Conservation (phyloP, 2,329 filamentous ascomycete species). For the Cryphonectria carpinicola region DNA sequence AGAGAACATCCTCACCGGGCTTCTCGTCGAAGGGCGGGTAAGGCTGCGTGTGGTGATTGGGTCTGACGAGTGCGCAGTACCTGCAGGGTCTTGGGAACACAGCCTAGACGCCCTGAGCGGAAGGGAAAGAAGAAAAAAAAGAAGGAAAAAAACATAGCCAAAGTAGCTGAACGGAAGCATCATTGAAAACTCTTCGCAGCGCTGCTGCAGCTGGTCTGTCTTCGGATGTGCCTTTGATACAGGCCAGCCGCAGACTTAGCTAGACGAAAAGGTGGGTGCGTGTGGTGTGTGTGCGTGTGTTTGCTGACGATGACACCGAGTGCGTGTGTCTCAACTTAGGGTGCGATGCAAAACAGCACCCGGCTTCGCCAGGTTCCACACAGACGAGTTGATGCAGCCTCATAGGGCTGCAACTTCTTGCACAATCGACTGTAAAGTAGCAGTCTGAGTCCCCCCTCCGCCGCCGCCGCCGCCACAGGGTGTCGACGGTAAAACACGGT, state of each 20-base stretch:
- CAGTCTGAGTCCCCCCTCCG: constrained; percentile 1
- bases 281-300: not conserved
- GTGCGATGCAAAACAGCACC: not conserved
- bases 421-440: not conserved
- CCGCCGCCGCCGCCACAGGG: constrained; percentile 7
- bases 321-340: constrained; percentile 13
- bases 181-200: not conserved
- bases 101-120: not conserved
- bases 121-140: too few relatives aligned
- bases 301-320: not conserved
- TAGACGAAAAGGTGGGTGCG: constrained; percentile 6
- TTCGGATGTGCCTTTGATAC: not conserved
- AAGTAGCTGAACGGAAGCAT: not conserved
- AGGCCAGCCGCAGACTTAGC: not conserved
- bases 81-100: not conserved
- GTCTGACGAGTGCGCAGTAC: not conserved
- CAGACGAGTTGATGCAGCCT: not conserved
- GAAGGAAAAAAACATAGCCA: too few relatives aligned
- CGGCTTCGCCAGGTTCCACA: constrained; percentile 22
- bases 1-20: not conserved
- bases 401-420: constrained; percentile 1
- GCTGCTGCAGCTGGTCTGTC: not conserved
- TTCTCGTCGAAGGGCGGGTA: not conserved
- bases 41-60: not conserved
- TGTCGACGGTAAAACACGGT: not conserved